Evolutionary conservation across 2,329 filamentous ascomycete species (phyloP), one percentile per base, ranked within the genome.

Genomic region (Cercospora canescens): DNA sequence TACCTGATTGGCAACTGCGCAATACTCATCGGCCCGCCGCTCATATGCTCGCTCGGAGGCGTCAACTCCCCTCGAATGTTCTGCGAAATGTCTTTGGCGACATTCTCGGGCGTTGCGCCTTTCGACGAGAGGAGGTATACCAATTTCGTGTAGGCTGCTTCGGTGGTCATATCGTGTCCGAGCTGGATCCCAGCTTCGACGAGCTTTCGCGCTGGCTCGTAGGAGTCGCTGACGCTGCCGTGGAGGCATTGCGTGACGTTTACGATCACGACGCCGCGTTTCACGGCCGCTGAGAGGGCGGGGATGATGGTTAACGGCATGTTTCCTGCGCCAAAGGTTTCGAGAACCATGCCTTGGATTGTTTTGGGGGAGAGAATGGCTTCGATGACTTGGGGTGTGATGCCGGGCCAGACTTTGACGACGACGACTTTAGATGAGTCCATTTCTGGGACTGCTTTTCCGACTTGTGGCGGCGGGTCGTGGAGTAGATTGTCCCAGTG

Each of bases 281-380:
- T 83, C 45, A 96, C 92, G 24, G 92, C 93, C 50, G 88, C 87
- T 18, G 48, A 37, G 21, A 72, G 69, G 6, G 87, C 86, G 73
- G 97, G 88, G 57, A 94, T 91, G 62, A 88, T 88, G 16, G 91
- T 93, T 77, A 97, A 86, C 2, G 94, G 94, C 11, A 94, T 91
- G 79, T 97, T 97, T 64, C 94, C 94, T 77, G 95, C 93, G 66
- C 94, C 94, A 78, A 97, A 97, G 0, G 93, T 97, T 80, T 97
- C 93, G 50, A 97, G 86, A 41, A 97, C 89, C 58, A 97, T 84
- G 1, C 94, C 94, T 57, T 89, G 88, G 14, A 97, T 64, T 9
- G 84, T 55, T 88, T 88, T n/a, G 0, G 61, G 92, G 88, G 34
- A 93, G 66, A 97, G 83, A 16, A 97, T 92, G 1, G 91, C 90